Base-by-base conservation (phyloP, 2,329 filamentous ascomycete species). In the Knufia petricola region DNA sequence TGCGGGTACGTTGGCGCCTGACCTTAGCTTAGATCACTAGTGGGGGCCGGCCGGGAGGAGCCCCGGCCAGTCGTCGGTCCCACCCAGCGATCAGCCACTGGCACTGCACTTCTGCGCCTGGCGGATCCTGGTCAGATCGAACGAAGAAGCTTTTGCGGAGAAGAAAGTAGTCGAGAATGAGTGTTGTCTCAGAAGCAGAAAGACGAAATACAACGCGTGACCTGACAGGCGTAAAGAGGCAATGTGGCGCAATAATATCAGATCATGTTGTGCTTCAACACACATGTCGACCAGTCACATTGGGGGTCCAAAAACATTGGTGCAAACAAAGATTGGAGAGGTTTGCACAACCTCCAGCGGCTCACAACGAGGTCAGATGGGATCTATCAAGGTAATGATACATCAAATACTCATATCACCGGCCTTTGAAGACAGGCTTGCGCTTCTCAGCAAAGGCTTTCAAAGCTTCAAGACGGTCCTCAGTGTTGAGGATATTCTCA, bases 381-480 rank as follows among this genome's bases (percentile, higher is more conserved):
- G n/a, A n/a, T n/a, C n/a, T n/a, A n/a, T n/a, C n/a, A n/a, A n/a
- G n/a, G n/a, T 26, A 6, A 20, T 31, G 24, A 32, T 44, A 32
- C 20, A 28, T 31, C 41, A 44, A 15, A 19, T n/a, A 20, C 21
- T 23, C 9, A 7, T 6, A 10, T 56, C 38, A 59, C 46, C 50
- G 46, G 75, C 58, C 69, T 63, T 72, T 80, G 61, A 84, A 86
- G n/a, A 71, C 70, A 13, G 82, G 81, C 66, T 76, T 81, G 59
- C 82, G 76, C 75, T 85, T 86, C 70, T 86, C 82, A 46, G 70
- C 74, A 69, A 98, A 98, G 0, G 92, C 92, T 64, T 70, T 77
- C 54, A 98, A 71, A 30, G 92, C 92, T 74, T 96, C 92, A 59
- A 87, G 73, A 51, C 89, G 76, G 70, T 98, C 92, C 63, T 89